Conservation (phyloP, 176 grass and related monocot genomes). For the Panicum miliaceum region DNA sequence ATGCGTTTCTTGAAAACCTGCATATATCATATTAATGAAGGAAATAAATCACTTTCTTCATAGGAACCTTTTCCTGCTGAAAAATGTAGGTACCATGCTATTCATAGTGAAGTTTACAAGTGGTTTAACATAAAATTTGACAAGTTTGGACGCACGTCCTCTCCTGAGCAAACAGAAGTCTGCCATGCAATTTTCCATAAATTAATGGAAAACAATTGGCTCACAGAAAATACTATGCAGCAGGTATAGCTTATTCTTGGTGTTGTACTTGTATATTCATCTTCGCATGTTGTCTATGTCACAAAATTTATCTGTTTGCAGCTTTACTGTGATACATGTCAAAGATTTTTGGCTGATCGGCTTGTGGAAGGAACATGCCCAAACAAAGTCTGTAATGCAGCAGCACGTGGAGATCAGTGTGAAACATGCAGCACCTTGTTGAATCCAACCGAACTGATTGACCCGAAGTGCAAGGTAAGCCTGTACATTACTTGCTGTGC, state of each 20-base stretch:
- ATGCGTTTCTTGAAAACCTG: not conserved
- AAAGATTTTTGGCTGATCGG: conserved; percentile 89
- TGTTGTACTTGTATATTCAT: not conserved
- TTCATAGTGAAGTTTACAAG: conserved; percentile 85
- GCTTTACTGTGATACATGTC: conserved; percentile 88
- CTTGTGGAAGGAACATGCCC: conserved; percentile 93
- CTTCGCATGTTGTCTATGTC: conserved; percentile 23
- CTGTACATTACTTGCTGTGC: conserved; percentile 3
- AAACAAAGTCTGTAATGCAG: conserved; percentile 70
- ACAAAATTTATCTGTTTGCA: conserved; percentile 38
- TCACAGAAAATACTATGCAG: conserved; percentile 95
- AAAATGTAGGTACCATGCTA: conserved; percentile 76
- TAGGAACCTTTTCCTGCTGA: conserved; percentile 14
- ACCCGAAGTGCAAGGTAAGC: conserved; percentile 94
- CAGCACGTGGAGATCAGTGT: conserved; percentile 92
- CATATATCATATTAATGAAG: not conserved
- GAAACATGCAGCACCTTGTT: conserved; percentile 93
- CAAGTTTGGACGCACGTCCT: conserved; percentile 87
- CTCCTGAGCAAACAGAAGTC: conserved; percentile 81
- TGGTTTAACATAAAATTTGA: conserved; percentile 99
- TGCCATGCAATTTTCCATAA: conserved; percentile 94
- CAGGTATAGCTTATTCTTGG: conserved; percentile 61
- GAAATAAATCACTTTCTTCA: conserved; percentile 32
- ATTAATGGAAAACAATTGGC: conserved; percentile 93
- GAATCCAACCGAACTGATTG: conserved; percentile 88